A percentile compares a stretch with the other conserved stretches of the same genome.
These are phyloP conservation scores for Calonectria henricotiae DNA, from an alignment of 2,329 filamentous ascomycete genomes.

Conservation along the genomic window DNA sequence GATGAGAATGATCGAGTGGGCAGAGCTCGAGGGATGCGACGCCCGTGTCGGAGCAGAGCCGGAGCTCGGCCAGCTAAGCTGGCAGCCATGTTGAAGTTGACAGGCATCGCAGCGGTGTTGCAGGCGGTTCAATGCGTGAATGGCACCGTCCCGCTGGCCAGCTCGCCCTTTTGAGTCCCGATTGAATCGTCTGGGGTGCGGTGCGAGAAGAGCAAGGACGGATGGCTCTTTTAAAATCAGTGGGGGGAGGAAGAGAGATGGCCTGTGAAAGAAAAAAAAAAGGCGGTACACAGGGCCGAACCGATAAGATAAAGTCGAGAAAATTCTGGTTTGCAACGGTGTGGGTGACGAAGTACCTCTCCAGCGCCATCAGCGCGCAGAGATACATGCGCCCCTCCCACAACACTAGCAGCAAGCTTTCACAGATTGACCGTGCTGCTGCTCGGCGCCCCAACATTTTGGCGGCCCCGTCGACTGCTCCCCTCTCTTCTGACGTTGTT, in stretches of 20 bases:
- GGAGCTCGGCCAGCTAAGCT: constrained; percentile 72
- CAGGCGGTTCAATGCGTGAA: constrained; percentile 57
- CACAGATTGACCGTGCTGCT: constrained; percentile 35
- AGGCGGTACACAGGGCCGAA: constrained; percentile 42
- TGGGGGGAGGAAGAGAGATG: constrained; percentile 42
- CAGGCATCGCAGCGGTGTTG: constrained; percentile 59
- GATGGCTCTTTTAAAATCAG: constrained; percentile 49
- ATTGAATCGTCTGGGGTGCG: constrained; percentile 53
- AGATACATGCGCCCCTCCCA: constrained; percentile 37
- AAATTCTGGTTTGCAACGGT: constrained; percentile 51
- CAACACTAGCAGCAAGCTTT: constrained; percentile 34
- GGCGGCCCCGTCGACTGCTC: constrained; percentile 30
- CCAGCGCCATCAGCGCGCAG: constrained; percentile 32
- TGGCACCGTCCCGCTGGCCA: constrained; percentile 58
- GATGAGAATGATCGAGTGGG: constrained; percentile 64
- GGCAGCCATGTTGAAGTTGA: constrained; percentile 60
- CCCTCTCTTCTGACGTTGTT: constrained; percentile 26
- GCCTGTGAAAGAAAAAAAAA: constrained; percentile 52
- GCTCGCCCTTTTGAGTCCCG: constrained; percentile 54
- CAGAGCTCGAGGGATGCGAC: constrained; percentile 65
- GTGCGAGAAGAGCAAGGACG: constrained; percentile 46
- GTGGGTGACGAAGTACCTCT: constrained; percentile 24
- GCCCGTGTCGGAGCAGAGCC: constrained; percentile 71
- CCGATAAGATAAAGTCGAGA: constrained; percentile 52
- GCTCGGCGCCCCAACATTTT: constrained; percentile 49